Evolutionary conservation across 164 flowering plant genomes (phyloP).

Genomic region (Magnolia kwangsiensis): DNA sequence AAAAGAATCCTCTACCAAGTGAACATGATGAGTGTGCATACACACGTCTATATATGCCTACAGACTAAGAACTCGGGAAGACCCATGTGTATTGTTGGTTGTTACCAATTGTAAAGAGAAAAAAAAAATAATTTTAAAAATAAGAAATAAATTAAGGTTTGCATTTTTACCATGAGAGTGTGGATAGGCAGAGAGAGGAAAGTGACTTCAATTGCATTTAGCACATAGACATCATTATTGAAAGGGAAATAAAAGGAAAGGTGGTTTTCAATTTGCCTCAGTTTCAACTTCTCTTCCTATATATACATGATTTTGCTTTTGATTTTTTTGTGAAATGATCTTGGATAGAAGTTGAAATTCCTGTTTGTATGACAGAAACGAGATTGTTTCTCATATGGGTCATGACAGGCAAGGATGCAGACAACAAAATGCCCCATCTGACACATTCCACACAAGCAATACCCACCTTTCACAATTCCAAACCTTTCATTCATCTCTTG

Average conservation of each 20-base stretch:
- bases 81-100: slow-evolving; percentile 23
- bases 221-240: slow-evolving; percentile 43
- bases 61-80: slow-evolving; percentile 2
- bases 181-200: slow-evolving; percentile 20
- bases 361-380: slow-evolving; percentile 21
- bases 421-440: slow-evolving; percentile 15
- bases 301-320: slow-evolving; percentile 29
- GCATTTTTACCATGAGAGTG: slow-evolving; percentile 16
- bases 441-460: too few species aligned
- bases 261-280: slow-evolving; percentile 19
- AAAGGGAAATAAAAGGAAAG: slow-evolving; percentile 33
- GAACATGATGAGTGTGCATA: too few species aligned
- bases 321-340: slow-evolving; percentile 35
- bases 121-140: slow-evolving; percentile 14
- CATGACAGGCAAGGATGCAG: slow-evolving; percentile 32
- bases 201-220: slow-evolving; percentile 22
- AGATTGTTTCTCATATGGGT: slow-evolving; percentile 28
- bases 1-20: too few species aligned
- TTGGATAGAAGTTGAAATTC: slow-evolving; percentile 29
- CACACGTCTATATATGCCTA: too few species aligned
- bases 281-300: slow-evolving; percentile 25
- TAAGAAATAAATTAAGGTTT: too few species aligned
- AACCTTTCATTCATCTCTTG: too few species aligned
- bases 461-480: too few species aligned
- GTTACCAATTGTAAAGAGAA: slow-evolving; percentile 28